Evolutionary conservation across 805 yeast genomes (phyloP).

Genomic region (Pichia insulana): DNA sequence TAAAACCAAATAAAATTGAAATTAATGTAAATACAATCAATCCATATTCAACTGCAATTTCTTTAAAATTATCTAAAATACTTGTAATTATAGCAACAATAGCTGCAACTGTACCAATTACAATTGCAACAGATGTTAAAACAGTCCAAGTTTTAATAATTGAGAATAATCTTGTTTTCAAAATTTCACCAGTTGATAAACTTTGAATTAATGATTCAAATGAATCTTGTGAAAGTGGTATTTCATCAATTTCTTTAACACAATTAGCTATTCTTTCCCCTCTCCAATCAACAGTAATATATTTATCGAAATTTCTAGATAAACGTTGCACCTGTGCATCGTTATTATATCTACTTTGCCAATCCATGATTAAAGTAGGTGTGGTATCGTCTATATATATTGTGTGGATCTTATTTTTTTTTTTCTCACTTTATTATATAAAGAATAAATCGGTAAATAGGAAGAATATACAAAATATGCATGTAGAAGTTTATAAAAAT

Average conservation of each 20-base stretch:
- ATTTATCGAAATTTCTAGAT: slow-evolving; percentile 48
- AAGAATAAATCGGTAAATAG: slow-evolving; percentile 5
- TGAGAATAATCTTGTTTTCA: slow-evolving; percentile 13
- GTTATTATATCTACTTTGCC: slow-evolving; percentile 9
- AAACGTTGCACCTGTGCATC: slow-evolving; percentile 6
- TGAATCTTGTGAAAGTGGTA: slow-evolving; percentile 10
- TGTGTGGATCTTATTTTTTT: neutral
- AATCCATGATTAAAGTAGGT: slow-evolving; percentile 1
- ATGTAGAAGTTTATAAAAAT: neutral
- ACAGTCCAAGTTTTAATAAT: slow-evolving; percentile 60
- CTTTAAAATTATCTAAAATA: too few relatives aligned
- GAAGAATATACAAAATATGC: slow-evolving; percentile 1
- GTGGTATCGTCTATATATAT: too few relatives aligned
- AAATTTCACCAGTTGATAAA: slow-evolving; percentile 7
- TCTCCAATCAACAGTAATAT: slow-evolving; percentile 63
- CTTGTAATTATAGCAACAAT: slow-evolving; percentile 64
- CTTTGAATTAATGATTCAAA: slow-evolving; percentile 1
- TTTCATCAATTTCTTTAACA: neutral
- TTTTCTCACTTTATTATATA: neutral
- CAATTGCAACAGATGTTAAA: slow-evolving; percentile 63
- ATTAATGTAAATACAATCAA: slow-evolving; percentile 52
- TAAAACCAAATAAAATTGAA: slow-evolving; percentile 52
- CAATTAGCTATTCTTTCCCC: slow-evolving; percentile 40
- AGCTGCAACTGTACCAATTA: slow-evolving; percentile 80
- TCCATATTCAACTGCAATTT: too few relatives aligned